phyloP scores from a whole-genome alignment of 78 protist species.

The Dictyostelium firmibasis region DNA sequence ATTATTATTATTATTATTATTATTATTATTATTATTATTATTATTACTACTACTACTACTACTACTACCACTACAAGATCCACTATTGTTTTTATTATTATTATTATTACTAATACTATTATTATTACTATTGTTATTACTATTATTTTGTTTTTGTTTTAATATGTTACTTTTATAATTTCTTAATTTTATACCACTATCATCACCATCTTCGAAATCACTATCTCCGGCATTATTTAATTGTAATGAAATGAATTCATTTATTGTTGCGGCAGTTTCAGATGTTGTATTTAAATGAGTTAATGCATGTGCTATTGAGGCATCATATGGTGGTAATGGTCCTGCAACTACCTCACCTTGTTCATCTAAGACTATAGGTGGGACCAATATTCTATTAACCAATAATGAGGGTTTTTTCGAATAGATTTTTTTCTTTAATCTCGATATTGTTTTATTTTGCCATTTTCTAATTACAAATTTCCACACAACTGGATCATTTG shows the following conservation, averaged over 20 bases:
- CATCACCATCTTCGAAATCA: not conserved
- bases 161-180: not conserved
- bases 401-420: not conserved
- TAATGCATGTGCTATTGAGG: not conserved
- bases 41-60: too few species aligned
- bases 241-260: not conserved
- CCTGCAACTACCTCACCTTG: not conserved
- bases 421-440: not conserved
- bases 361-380: not conserved
- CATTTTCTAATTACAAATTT: not conserved
- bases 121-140: too few species aligned
- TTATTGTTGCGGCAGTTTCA: not conserved
- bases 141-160: not conserved
- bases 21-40: too few species aligned
- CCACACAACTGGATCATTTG: not conserved
- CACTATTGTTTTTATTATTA: too few species aligned
- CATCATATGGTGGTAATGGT: not conserved
- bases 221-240: not conserved
- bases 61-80: too few species aligned
- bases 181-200: not conserved
- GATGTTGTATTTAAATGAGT: not conserved
- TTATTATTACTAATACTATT: too few species aligned
- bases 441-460: not conserved
- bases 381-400: not conserved
- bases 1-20: too few species aligned